Base-by-base conservation (phyloP, 768 basidiomycete species). In the Leccinum rimulosum region DNA sequence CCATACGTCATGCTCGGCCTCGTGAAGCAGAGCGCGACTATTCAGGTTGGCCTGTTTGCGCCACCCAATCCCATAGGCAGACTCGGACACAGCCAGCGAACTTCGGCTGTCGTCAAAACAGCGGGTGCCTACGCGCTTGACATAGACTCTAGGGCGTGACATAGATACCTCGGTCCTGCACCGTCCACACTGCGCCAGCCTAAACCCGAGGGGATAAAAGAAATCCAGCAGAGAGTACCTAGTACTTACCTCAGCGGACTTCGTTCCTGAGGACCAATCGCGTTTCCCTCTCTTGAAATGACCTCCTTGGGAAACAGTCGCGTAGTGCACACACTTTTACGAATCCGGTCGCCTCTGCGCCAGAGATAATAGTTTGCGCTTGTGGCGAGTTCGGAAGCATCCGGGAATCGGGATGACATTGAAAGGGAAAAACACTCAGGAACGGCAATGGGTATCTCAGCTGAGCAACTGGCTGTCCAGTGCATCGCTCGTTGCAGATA, bases 321-420 rank as follows among this genome's bases (percentile, higher is more conserved):
- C 17, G 8, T 65, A 76, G 76, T 53, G 77, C 70, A 60, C 74
- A n/a, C 78, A 64, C 61, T 78, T 78, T 57, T 62, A 38, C 74
- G 65, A 76, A 82, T 14, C 76, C 77, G 14, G 64, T 61, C 2
- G 76, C 73, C 12, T 75, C 68, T 15, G 73, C 27, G 27, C 43
- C 43, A 45, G 3, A 45, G n/a, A 43, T n/a, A n/a, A 43, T n/a
- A 43, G 2, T n/a, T 10, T 43, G n/a, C 7, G 40, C 40, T 43
- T 9, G 61, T 65, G 55, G 71, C 50, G 25, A 72, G 40, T 0
- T 65, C 69, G 40, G 28, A 68, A 10, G 62, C 61, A 17, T 62
- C 63, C 5, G 70, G 66, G 6, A 66, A 45, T 68, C 28, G 27
- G 52, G 8, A 65, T 66, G 15, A 71, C 66, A 47, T 73, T 60